Base-by-base conservation (phyloP, 2,329 filamentous ascomycete genomes). In the Cordyceps farinosa region DNA sequence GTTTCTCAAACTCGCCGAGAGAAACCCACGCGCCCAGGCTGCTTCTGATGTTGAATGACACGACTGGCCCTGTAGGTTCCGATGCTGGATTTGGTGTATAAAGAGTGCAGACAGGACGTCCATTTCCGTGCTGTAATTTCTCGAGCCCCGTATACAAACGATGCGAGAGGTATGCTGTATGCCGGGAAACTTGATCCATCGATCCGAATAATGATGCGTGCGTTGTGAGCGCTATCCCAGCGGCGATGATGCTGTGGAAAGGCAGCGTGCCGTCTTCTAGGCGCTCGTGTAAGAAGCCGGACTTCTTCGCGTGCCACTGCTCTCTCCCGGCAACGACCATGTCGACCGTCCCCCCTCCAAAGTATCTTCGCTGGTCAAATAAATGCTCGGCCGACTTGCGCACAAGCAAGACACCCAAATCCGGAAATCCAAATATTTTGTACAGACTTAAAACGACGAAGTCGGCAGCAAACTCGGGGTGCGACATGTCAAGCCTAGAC, bases 371-470 rank as follows among this genome's bases (percentile, higher is more conserved):
- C 48, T 80, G 79, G 38, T 84, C 78, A 53, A 97, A 87, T 3
- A 89, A 72, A 45, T 82, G 74, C 7, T 84, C 86, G 13, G 90
- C 85, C 38, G 85, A 81, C 68, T 91, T 92, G 48, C 90, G 87
- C 13, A 98, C 87, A 36, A 98, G 87, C 64, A 99, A 77, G 1
- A 88, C 92, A 1, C 94, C 94, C 2, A 98, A 80, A 72, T 98
- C 91, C 0, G 94, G 94, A 67, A 97, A 97, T 1, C 95, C 94
- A 74, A 98, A 98, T n/a, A 97, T 93, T 74, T 98, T 99, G 78
- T 97, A 96, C 67, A 98, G 87, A 74, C 93, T 97, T 48, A 98
- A 71, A 0, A 91, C 90, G 0, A 86, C 89, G 68, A 98, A 98
- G 73, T 98, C 94, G 1, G 94, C 90, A 0, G 89, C 87, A 0